phyloP scores from a whole-genome alignment of 495 filamentous ascomycete genomes.

The Penicillium paxilli region DNA sequence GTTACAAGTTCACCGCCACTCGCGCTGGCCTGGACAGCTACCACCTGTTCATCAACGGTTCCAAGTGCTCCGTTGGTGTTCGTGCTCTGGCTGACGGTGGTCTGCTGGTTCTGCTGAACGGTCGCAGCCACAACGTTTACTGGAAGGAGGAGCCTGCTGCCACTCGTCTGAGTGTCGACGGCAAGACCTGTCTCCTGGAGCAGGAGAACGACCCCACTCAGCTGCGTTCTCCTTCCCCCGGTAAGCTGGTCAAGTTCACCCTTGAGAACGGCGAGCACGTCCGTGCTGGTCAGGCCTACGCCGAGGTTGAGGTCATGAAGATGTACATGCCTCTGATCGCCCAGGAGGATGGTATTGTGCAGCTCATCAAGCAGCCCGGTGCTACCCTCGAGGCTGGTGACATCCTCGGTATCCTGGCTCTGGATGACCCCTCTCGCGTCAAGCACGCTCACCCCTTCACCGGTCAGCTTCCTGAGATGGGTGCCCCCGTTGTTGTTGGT shows the following conservation, averaged over 20 bases:
- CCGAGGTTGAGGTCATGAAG: slow-evolving; percentile 99
- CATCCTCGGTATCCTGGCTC: slow-evolving; percentile 93
- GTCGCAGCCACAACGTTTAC: slow-evolving; percentile 96
- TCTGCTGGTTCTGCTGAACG: slow-evolving; percentile 84
- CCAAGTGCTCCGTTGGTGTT: slow-evolving; percentile 91
- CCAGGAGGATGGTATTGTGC: slow-evolving; percentile 95
- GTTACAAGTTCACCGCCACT: slow-evolving; percentile 98
- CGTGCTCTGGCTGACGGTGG: slow-evolving; percentile 92
- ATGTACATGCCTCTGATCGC: slow-evolving; percentile 99
- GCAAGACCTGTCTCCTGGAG: slow-evolving; percentile 96
- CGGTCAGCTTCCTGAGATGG: slow-evolving; percentile 85
- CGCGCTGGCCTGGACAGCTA: slow-evolving; percentile 92
- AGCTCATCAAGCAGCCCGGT: slow-evolving; percentile 98
- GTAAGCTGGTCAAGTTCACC: slow-evolving; percentile 97
- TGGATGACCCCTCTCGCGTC: slow-evolving; percentile 94
- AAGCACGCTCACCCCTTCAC: slow-evolving; percentile 98
- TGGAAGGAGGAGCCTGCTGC: slow-evolving; percentile 99
- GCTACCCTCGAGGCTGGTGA: slow-evolving; percentile 97
- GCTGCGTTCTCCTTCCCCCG: slow-evolving; percentile 89
- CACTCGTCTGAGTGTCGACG: slow-evolving; percentile 92
- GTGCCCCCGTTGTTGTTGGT: slow-evolving; percentile 80
- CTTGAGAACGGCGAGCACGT: slow-evolving; percentile 97
- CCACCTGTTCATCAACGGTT: slow-evolving; percentile 98
- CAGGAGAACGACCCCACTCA: slow-evolving; percentile 99
- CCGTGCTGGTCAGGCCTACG: slow-evolving; percentile 88